These are phyloP conservation scores for Nicotiana tomentosiformis DNA, from an alignment of 257 asterid genomes.

Conservation along the genomic window DNA sequence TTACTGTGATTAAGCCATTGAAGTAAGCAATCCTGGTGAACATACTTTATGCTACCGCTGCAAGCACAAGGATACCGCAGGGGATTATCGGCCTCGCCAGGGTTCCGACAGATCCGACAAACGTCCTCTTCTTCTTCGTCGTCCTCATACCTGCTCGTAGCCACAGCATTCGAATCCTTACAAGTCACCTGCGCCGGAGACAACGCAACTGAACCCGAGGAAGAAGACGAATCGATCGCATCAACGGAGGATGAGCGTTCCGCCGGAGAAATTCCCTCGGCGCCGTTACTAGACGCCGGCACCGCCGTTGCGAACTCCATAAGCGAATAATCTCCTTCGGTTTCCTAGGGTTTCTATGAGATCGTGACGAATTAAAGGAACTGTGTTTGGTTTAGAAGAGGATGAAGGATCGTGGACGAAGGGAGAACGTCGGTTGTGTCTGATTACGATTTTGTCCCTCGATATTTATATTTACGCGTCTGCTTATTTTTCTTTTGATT, in stretches of 20 bases:
- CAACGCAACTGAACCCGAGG: slow-evolving; percentile 29
- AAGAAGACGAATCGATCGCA: slow-evolving; percentile 17
- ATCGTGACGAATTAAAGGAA: slow-evolving; percentile 3
- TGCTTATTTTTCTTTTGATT: neutral
- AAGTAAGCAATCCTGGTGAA: slow-evolving; percentile 94
- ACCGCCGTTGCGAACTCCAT: slow-evolving; percentile 89
- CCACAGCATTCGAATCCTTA: slow-evolving; percentile 4
- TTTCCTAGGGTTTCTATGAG: slow-evolving; percentile 42
- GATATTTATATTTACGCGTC: neutral
- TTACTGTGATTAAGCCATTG: slow-evolving; percentile 99
- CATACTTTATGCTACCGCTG: slow-evolving; percentile 95
- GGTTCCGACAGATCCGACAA: slow-evolving; percentile 96
- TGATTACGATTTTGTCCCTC: slow-evolving; percentile 3
- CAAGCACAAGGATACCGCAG: slow-evolving; percentile 94
- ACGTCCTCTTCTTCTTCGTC: slow-evolving; percentile 95
- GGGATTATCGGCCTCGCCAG: slow-evolving; percentile 89
- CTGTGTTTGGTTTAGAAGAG: neutral
- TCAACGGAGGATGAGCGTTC: slow-evolving; percentile 7
- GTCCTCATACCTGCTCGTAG: slow-evolving; percentile 48
- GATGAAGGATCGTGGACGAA: neutral
- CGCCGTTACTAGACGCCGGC: slow-evolving; percentile 26
- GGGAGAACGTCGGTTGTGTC: neutral
- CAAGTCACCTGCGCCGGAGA: slow-evolving; percentile 27
- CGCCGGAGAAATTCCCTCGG: slow-evolving; percentile 22
- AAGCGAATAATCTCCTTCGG: slow-evolving; percentile 27